These are phyloP conservation scores for Boletellus dicymbophilus DNA, from an alignment of 1,284 basidiomycete species.

Conservation along the genomic window DNA sequence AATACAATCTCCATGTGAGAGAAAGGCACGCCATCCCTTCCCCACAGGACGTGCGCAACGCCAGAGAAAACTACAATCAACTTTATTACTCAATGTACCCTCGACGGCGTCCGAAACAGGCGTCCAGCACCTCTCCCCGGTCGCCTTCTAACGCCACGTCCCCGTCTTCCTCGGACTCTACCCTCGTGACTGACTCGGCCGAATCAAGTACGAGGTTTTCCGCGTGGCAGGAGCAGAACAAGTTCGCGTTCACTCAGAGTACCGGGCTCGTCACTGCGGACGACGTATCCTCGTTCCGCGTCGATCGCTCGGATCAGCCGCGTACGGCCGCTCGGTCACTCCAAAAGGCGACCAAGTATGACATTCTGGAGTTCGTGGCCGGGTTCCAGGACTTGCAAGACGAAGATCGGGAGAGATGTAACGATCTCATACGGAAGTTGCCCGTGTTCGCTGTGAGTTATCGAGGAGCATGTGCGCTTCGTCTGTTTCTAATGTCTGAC, in stretches of 20 bases:
- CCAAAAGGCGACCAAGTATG: constrained; percentile 23
- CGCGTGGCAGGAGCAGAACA: constrained; percentile 17
- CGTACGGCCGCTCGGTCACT: constrained; percentile 19
- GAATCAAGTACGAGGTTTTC: constrained; percentile 19
- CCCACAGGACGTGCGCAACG: constrained; percentile 10
- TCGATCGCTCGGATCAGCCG: constrained; percentile 27
- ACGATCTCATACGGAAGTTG: constrained; percentile 17
- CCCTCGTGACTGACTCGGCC: not conserved
- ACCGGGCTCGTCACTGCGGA: constrained; percentile 17
- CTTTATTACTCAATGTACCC: not conserved
- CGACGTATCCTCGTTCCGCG: constrained; percentile 23
- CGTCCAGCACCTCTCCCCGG: not conserved
- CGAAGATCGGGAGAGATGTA: constrained; percentile 19
- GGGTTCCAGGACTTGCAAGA: constrained; percentile 10
- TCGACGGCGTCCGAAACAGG: not conserved
- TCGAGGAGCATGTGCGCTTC: too few relatives aligned
- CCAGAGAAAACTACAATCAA: constrained; percentile 1
- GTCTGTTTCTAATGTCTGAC: constrained; percentile 1
- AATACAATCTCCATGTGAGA: constrained; percentile 8
- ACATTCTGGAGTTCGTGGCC: constrained; percentile 22
- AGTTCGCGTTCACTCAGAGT: constrained; percentile 8
- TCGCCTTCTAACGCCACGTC: too few relatives aligned
- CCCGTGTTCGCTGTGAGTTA: constrained; percentile 30
- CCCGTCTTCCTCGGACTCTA: constrained; percentile 1
- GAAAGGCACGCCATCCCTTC: constrained; percentile 12